phyloP scores from a whole-genome alignment of 202 grass and related monocot species.

The Brachypodium distachyon region DNA sequence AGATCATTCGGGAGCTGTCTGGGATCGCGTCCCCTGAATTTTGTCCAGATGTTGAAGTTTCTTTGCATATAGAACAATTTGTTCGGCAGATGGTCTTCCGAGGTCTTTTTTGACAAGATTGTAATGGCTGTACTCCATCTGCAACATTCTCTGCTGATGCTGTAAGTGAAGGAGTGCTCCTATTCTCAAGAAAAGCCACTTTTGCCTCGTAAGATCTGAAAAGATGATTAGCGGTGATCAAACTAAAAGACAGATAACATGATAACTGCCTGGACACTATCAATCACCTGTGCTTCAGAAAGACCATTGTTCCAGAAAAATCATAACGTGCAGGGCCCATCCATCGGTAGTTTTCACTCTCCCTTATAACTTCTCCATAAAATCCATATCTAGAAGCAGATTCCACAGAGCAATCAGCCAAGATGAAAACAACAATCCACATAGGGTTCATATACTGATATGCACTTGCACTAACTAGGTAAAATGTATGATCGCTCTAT shows the following conservation, averaged over 20 bases:
- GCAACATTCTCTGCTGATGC: conserved; percentile 13
- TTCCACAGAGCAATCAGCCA: conserved; percentile 1
- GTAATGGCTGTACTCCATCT: conserved; percentile 18
- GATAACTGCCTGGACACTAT: not conserved
- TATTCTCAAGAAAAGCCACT: conserved; percentile 61
- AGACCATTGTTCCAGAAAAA: conserved; percentile 93
- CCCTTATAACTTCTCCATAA: conserved; percentile 96
- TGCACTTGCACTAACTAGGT: not conserved
- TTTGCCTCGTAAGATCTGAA: conserved; percentile 82
- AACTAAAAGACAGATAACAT: not conserved
- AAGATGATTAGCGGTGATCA: not conserved
- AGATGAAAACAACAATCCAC: not conserved
- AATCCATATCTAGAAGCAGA: conserved; percentile 74
- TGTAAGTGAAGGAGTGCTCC: conserved; percentile 21
- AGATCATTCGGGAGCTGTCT: conserved; percentile 15
- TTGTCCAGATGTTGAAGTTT: conserved; percentile 28
- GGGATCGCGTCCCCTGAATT: conserved; percentile 12
- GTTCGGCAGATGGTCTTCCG: conserved; percentile 45
- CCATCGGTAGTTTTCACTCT: conserved; percentile 87
- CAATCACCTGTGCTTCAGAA: conserved; percentile 84
- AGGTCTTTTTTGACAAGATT: conserved; percentile 20
- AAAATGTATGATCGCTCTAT: not conserved
- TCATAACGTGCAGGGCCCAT: conserved; percentile 95
- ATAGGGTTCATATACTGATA: not conserved
- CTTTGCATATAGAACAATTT: conserved; percentile 72